Evolutionary conservation across 2,329 filamentous ascomycete species (phyloP).

Genomic region (Talaromyces sp.): DNA sequence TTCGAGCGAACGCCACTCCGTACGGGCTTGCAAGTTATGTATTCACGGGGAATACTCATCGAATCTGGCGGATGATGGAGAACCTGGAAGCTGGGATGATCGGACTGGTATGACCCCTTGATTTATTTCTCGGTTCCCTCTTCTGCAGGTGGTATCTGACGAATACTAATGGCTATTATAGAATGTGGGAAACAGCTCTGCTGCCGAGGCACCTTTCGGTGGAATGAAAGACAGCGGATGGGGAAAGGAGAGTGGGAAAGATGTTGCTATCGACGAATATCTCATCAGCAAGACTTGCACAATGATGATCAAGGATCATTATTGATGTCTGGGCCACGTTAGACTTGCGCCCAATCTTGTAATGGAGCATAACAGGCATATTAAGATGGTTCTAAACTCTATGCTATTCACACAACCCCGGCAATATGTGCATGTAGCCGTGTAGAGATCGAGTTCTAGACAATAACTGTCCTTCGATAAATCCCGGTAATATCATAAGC

Average conservation of each 20-base stretch:
- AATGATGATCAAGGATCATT: constrained; percentile 33
- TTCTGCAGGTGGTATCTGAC: not conserved
- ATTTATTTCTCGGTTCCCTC: not conserved
- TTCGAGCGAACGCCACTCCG: constrained; percentile 39
- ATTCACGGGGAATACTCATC: constrained; percentile 43
- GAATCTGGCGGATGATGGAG: constrained; percentile 38
- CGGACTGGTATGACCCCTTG: constrained; percentile 21
- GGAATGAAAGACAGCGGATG: constrained; percentile 30
- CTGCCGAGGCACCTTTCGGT: constrained; percentile 20
- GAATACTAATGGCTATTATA: not conserved
- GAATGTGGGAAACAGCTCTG: constrained; percentile 26
- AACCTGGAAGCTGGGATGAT: constrained; percentile 43
- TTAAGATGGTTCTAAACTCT: no score
- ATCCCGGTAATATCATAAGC: no score
- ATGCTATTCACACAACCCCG: no score
- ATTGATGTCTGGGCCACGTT: constrained; percentile 5
- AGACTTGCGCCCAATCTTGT: not conserved
- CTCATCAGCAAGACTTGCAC: constrained; percentile 43
- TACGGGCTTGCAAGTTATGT: constrained; percentile 44
- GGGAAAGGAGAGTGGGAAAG: constrained; percentile 25
- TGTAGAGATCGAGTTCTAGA: no score
- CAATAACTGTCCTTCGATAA: no score
- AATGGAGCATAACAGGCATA: no score
- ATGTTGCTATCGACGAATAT: constrained; percentile 28
- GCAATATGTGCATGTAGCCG: not conserved